phyloP scores from a whole-genome alignment of 2,329 filamentous ascomycete genomes.

The Madurella fahalii region DNA sequence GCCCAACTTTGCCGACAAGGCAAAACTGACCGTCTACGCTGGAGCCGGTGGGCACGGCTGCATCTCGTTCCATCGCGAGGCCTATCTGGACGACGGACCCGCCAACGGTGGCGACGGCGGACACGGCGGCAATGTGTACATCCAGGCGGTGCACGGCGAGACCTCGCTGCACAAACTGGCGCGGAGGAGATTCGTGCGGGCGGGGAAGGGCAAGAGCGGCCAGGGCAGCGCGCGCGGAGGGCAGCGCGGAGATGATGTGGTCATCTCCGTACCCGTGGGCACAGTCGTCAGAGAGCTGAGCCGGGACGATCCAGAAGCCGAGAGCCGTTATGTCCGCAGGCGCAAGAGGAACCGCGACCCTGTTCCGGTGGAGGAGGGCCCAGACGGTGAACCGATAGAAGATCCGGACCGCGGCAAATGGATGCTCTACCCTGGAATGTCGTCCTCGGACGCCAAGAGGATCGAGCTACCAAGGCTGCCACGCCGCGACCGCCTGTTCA shows the following conservation, averaged over 20 bases:
- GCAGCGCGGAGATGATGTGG: conserved; percentile 76
- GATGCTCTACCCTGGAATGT: conserved; percentile 78
- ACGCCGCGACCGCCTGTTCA: conserved; percentile 49
- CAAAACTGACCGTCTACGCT: conserved; percentile 70
- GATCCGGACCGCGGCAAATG: conserved; percentile 65
- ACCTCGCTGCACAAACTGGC: conserved; percentile 91
- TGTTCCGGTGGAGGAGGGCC: conserved; percentile 32
- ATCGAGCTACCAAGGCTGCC: conserved; percentile 50
- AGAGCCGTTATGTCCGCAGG: conserved; percentile 46
- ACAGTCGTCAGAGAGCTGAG: conserved; percentile 83
- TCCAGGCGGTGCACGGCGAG: conserved; percentile 86
- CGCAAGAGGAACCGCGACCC: conserved; percentile 5
- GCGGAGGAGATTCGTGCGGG: conserved; percentile 68
- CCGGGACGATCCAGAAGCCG: conserved; percentile 69
- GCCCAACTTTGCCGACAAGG: conserved; percentile 83
- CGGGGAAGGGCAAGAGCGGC: conserved; percentile 71
- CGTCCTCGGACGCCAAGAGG: conserved; percentile 61
- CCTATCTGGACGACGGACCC: conserved; percentile 82
- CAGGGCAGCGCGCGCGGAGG: conserved; percentile 71
- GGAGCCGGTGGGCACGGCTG: conserved; percentile 87
- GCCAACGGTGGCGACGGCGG: conserved; percentile 95
- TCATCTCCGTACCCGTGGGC: conserved; percentile 88
- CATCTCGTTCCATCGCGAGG: conserved; percentile 89
- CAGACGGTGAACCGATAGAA: conserved; percentile 38
- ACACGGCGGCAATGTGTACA: conserved; percentile 85